These are phyloP conservation scores for Colletotrichum shisoi DNA, from an alignment of 2,329 filamentous ascomycete species.

Conservation along the genomic window DNA sequence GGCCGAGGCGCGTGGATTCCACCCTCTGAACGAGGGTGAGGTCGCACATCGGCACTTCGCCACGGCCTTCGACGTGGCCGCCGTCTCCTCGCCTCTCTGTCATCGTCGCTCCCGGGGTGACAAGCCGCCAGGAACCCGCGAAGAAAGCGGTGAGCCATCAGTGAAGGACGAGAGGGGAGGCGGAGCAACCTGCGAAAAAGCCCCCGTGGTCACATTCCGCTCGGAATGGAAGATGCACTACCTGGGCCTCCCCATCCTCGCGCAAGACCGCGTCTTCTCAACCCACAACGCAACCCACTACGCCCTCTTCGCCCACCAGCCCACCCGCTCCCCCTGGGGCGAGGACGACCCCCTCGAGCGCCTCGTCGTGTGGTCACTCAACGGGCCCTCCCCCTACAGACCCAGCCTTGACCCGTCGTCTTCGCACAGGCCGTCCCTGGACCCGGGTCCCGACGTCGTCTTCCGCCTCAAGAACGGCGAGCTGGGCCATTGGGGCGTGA, in stretches of 20 bases:
- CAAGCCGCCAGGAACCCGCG: not conserved
- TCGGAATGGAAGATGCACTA: constrained; percentile 69
- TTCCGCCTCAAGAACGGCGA: constrained; percentile 59
- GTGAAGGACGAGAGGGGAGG: not conserved
- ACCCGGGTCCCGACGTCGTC: constrained; percentile 48
- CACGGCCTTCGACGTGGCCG: constrained; percentile 62
- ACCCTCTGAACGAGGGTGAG: constrained; percentile 60
- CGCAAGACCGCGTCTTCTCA: constrained; percentile 69
- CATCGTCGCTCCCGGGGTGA: not conserved
- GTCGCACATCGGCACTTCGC: constrained; percentile 66
- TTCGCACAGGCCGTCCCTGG: not conserved
- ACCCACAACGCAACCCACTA: constrained; percentile 67
- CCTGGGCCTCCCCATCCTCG: constrained; percentile 62
- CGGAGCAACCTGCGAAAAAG: not conserved
- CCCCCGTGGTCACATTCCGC: constrained; percentile 56
- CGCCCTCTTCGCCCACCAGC: constrained; percentile 69
- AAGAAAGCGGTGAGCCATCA: not conserved
- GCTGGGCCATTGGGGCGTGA: constrained; percentile 61
- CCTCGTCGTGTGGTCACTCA: constrained; percentile 68
- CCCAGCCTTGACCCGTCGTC: constrained; percentile 58
- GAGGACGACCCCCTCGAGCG: constrained; percentile 66
- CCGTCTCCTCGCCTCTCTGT: constrained; percentile 10
- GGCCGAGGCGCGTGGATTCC: constrained; percentile 62
- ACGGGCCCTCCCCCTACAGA: constrained; percentile 56
- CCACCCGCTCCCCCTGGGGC: constrained; percentile 62